phyloP scores from a whole-genome alignment of 169 alveolate species.

The Amoebophrya sp. region DNA sequence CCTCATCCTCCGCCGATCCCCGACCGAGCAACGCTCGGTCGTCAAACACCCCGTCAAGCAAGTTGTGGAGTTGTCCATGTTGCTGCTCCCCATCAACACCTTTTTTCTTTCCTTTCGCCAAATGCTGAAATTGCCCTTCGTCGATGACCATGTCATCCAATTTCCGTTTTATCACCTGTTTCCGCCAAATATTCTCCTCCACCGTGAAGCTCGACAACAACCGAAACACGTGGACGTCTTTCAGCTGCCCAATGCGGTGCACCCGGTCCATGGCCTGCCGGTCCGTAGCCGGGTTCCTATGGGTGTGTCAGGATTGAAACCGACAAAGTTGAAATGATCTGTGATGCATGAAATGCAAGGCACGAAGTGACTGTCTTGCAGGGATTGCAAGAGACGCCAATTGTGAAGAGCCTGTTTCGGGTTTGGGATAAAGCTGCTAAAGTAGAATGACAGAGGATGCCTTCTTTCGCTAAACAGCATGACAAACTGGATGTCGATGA shows the following conservation, averaged over 20 bases:
- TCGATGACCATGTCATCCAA: constrained; percentile 26
- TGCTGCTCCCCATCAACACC: not conserved
- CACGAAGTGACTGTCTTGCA: too few species aligned
- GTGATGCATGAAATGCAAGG: too few species aligned
- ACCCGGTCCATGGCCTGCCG: constrained; percentile 92
- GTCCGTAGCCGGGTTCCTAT: constrained; percentile 96
- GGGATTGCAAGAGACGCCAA: too few species aligned
- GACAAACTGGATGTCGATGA: too few species aligned
- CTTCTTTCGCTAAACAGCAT: too few species aligned
- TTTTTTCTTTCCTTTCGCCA: not conserved
- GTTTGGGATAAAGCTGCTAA: too few species aligned
- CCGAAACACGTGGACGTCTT: constrained; percentile 72
- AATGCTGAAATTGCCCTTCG: not conserved
- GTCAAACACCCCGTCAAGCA: not conserved
- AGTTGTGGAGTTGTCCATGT: not conserved
- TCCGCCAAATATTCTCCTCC: constrained; percentile 82
- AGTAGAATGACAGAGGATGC: too few species aligned
- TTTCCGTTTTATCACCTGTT: not conserved
- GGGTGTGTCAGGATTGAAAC: too few species aligned
- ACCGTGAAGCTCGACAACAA: constrained; percentile 89
- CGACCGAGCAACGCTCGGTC: not conserved
- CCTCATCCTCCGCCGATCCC: not conserved
- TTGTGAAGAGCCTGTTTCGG: too few species aligned
- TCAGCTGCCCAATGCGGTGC: constrained; percentile 45
- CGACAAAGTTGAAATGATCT: too few species aligned